These are phyloP conservation scores for Alloascoidea africana DNA, from an alignment of 805 yeast species.

Conservation along the genomic window DNA sequence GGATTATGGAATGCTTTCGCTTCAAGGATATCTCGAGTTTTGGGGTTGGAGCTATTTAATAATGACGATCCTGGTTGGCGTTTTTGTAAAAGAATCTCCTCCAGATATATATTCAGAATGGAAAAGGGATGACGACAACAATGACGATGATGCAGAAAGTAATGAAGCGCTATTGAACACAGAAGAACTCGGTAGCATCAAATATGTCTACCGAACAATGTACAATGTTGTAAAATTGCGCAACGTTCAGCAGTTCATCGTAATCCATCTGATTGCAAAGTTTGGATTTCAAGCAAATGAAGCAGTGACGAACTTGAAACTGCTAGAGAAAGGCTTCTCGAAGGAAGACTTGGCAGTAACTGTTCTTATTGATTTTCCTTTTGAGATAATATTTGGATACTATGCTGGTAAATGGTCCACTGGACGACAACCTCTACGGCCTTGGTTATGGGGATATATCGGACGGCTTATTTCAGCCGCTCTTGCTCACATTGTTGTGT, in stretches of 20 bases:
- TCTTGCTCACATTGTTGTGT: conserved; percentile 60
- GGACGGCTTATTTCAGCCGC: conserved; percentile 70
- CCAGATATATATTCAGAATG: conserved; percentile 6
- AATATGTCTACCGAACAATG: conserved; percentile 48
- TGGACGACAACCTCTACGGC: conserved; percentile 50
- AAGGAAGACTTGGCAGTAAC: conserved; percentile 90
- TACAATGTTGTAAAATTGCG: conserved; percentile 50
- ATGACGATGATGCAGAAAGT: conserved; percentile 9
- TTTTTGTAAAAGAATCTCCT: conserved; percentile 42
- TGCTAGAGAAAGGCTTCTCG: conserved; percentile 80
- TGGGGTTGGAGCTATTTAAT: conserved; percentile 63
- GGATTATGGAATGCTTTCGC: conserved; percentile 49
- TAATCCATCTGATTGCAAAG: conserved; percentile 67
- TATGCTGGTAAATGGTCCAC: conserved; percentile 93
- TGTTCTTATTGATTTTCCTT: conserved; percentile 88
- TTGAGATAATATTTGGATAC: conserved; percentile 88
- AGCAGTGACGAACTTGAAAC: conserved; percentile 84
- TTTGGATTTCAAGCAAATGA: conserved; percentile 94
- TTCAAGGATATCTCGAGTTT: conserved; percentile 61
- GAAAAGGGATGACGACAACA: conserved; percentile 6
- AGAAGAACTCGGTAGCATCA: no score
- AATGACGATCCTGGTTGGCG: conserved; percentile 45
- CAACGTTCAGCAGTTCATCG: conserved; percentile 58
- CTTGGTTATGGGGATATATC: conserved; percentile 81
- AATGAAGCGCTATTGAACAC: no score